Conservation (phyloP, 2,329 filamentous ascomycete species). For the Ceratocystis eucalypticola region DNA sequence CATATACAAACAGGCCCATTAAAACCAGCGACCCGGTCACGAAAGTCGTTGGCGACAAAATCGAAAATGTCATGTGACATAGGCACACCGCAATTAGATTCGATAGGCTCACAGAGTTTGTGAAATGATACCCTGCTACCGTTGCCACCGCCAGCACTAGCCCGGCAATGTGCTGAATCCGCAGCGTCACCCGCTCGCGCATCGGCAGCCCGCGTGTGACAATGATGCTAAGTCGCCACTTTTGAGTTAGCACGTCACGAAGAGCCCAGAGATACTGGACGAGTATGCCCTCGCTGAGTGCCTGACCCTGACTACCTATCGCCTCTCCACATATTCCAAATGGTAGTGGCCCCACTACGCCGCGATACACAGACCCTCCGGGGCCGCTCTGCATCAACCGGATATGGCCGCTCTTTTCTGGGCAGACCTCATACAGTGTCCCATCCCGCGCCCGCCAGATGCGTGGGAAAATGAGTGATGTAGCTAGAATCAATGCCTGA, state of each 20-base stretch:
- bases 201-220: slow-evolving; percentile 37
- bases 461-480: slow-evolving; percentile 58
- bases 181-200: slow-evolving; percentile 37
- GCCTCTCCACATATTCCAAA: not conserved
- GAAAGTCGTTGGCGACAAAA: slow-evolving; percentile 84
- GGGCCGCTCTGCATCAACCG: not conserved
- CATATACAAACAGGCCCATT: slow-evolving; percentile 75
- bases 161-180: slow-evolving; percentile 44
- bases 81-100: slow-evolving; percentile 81
- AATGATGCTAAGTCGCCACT: slow-evolving; percentile 38
- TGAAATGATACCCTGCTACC: slow-evolving; percentile 55
- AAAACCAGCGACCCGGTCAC: slow-evolving; percentile 67
- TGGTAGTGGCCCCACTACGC: slow-evolving; percentile 24
- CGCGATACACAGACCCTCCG: slow-evolving; percentile 20
- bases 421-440: slow-evolving; percentile 33
- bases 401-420: slow-evolving; percentile 16
- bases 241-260: slow-evolving; percentile 36
- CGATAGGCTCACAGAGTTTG: slow-evolving; percentile 44
- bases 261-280: slow-evolving; percentile 33
- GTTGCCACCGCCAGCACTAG: slow-evolving; percentile 40
- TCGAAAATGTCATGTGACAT: slow-evolving; percentile 66
- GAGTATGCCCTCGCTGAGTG: too few relatives aligned
- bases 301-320: not conserved
- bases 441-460: slow-evolving; percentile 44
- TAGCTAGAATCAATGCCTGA: slow-evolving; percentile 52